phyloP scores from a whole-genome alignment of 179 eudicot genomes.

The Pouteria campechiana region DNA sequence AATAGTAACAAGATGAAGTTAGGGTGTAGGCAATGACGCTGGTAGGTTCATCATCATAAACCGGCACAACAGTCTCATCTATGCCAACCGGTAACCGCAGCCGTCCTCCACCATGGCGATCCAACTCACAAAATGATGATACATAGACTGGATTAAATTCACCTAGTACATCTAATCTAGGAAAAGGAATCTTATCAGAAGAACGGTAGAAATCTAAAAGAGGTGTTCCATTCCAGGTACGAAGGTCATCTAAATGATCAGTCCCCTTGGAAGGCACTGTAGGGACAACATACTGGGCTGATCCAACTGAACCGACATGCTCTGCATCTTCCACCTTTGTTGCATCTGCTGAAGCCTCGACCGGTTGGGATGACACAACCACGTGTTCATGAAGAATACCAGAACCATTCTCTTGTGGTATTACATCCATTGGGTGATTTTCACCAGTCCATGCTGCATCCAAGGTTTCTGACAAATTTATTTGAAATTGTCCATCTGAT shows the following conservation, averaged over 20 bases:
- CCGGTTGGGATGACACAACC: slow-evolving; percentile 35
- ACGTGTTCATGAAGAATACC: slow-evolving; percentile 26
- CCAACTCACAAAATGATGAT: slow-evolving; percentile 55
- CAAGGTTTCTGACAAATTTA: slow-evolving; percentile 63
- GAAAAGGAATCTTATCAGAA: slow-evolving; percentile 43
- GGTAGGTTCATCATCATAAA: slow-evolving; percentile 94
- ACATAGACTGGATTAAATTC: slow-evolving; percentile 66
- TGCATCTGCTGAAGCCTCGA: slow-evolving; percentile 23
- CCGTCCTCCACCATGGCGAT: slow-evolving; percentile 62
- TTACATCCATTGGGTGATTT: slow-evolving; percentile 34
- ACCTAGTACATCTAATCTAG: slow-evolving; percentile 52
- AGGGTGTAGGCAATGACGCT: slow-evolving; percentile 86
- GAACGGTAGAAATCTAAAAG: slow-evolving; percentile 67
- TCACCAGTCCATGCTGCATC: slow-evolving; percentile 97
- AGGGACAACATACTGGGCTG: slow-evolving; percentile 26
- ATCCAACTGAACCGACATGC: slow-evolving; percentile 26
- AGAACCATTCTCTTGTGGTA: slow-evolving; percentile 27
- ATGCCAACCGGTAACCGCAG: slow-evolving; percentile 69
- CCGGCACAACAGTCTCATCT: slow-evolving; percentile 64
- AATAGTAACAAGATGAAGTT: slow-evolving; percentile 50
- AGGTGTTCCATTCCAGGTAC: slow-evolving; percentile 75
- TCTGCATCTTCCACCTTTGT: slow-evolving; percentile 44
- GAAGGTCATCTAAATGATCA: slow-evolving; percentile 40
- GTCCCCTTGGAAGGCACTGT: slow-evolving; percentile 31
- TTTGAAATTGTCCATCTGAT: slow-evolving; percentile 48